Evolutionary conservation across 305 asterid species (phyloP).

Genomic region (Solanum chacoense): DNA sequence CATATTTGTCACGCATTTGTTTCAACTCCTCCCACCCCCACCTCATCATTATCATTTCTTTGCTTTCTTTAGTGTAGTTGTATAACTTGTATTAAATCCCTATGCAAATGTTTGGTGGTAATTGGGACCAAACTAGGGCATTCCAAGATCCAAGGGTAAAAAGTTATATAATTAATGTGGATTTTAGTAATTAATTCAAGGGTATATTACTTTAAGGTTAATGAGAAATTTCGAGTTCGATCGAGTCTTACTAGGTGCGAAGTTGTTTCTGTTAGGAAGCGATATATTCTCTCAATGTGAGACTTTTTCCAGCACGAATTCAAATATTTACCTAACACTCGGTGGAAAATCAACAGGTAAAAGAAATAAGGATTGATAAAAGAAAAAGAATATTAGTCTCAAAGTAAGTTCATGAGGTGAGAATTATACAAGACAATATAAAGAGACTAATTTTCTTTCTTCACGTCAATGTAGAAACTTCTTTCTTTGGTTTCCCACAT

Average conservation of each 20-base stretch:
- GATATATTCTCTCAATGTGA: no score
- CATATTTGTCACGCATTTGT: slow-evolving; percentile 1
- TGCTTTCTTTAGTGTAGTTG: background rate
- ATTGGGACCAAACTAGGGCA: background rate
- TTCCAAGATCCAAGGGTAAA: background rate
- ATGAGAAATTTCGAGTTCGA: background rate
- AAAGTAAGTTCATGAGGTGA: background rate
- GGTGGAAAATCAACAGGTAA: background rate
- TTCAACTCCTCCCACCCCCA: slow-evolving; percentile 1
- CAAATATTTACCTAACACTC: no score
- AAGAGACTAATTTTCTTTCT: background rate
- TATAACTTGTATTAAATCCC: background rate
- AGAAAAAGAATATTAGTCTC: background rate
- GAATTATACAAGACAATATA: background rate
- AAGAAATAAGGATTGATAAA: background rate
- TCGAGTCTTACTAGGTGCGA: background rate
- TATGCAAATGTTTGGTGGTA: background rate
- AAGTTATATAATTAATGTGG: background rate
- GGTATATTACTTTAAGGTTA: background rate
- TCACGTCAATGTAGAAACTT: background rate
- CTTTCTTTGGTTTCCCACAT: no score
- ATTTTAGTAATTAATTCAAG: background rate
- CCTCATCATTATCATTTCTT: background rate
- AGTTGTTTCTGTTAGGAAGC: background rate
- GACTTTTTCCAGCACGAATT: background rate